Conservation (phyloP, 2,329 filamentous ascomycete genomes). For the Beauveria pseudobassiana region DNA sequence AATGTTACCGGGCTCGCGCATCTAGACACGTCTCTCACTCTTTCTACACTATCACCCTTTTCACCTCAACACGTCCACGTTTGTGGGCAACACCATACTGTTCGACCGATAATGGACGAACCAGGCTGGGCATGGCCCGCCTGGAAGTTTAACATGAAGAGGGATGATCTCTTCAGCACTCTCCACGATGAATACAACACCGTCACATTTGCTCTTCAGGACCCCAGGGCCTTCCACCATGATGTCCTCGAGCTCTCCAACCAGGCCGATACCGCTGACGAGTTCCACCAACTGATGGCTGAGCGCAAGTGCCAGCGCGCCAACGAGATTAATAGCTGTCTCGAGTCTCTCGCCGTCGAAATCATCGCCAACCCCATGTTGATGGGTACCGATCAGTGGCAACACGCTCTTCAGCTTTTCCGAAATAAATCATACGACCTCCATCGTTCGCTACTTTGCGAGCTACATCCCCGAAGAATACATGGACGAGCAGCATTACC, state of each 20-base stretch:
- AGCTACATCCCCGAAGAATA: conserved; percentile 49
- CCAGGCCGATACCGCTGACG: conserved; percentile 40
- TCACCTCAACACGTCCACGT: conserved; percentile 6
- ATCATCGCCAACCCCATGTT: conserved; percentile 53
- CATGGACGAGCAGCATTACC: conserved; percentile 25
- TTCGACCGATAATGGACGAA: conserved; percentile 43
- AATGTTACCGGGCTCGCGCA: conserved; percentile 3
- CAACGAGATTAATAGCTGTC: conserved; percentile 45
- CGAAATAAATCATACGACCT: conserved; percentile 51
- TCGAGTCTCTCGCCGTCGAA: conserved; percentile 51
- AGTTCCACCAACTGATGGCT: conserved; percentile 48
- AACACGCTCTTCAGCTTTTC: conserved; percentile 50
- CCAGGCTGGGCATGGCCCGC: conserved; percentile 46
- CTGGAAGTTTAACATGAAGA: conserved; percentile 58
- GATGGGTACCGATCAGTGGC: conserved; percentile 53
- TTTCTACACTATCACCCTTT: conserved; percentile 12
- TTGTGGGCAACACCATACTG: conserved; percentile 3
- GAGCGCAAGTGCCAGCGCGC: conserved; percentile 47
- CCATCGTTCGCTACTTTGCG: conserved; percentile 51
- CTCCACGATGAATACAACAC: conserved; percentile 56
- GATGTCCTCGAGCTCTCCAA: conserved; percentile 53
- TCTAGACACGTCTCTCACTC: conserved; percentile 10
- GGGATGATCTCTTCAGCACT: conserved; percentile 48
- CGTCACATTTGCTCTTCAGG: conserved; percentile 46
- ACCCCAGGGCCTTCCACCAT: conserved; percentile 53